phyloP scores from a whole-genome alignment of 495 filamentous ascomycete species.

The Talaromyces borbonicus region DNA sequence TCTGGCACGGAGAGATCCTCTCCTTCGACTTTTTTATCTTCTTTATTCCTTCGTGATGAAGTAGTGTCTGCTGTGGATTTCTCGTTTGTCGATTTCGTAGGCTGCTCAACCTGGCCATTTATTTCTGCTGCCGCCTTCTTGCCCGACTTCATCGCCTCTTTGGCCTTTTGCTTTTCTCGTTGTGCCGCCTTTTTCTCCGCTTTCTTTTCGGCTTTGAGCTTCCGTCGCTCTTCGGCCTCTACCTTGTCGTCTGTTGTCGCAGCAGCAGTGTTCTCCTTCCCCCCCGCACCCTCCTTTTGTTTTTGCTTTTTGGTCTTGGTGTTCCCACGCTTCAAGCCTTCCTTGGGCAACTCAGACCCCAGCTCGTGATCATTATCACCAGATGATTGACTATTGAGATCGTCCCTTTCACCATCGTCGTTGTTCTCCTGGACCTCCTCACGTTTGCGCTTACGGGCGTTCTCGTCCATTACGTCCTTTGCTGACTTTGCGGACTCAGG shows the following conservation, averaged over 20 bases:
- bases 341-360: conserved; percentile 31
- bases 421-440: conserved; percentile 37
- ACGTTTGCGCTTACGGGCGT: conserved; percentile 60
- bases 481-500: conserved; percentile 70
- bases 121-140: conserved; percentile 33
- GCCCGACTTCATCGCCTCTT: conserved; percentile 34
- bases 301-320: conserved; percentile 30
- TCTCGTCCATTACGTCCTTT: conserved; percentile 79
- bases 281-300: conserved; percentile 20
- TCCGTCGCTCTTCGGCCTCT: conserved; percentile 32
- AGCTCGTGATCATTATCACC: too few relatives aligned
- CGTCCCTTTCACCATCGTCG: conserved; percentile 15
- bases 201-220: conserved; percentile 38
- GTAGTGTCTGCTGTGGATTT: conserved; percentile 11
- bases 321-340: conserved; percentile 30
- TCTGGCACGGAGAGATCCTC: conserved; percentile 34
- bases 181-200: conserved; percentile 39
- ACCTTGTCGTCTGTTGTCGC: conserved; percentile 21
- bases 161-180: conserved; percentile 40
- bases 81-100: background rate
- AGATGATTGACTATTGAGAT: conserved; percentile 34
- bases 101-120: background rate
- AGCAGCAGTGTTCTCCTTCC: conserved; percentile 15
- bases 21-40: conserved; percentile 22
- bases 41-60: conserved; percentile 16